Evolutionary conservation across 2,329 filamentous ascomycete species (phyloP).

Genomic region (Penicillium olsonii): DNA sequence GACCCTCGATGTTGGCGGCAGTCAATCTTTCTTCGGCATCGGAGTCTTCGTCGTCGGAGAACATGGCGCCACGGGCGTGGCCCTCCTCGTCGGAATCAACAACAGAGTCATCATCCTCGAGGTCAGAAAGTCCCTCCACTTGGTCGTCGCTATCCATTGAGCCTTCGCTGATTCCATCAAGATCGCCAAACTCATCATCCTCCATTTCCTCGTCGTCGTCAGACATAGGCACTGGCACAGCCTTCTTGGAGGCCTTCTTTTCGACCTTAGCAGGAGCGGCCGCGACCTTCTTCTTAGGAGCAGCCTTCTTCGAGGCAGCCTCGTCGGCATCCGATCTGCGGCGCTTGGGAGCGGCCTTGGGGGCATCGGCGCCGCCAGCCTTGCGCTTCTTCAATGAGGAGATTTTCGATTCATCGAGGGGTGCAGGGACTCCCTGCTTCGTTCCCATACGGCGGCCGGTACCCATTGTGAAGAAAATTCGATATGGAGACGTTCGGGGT

Average conservation of each 20-base stretch:
- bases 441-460: constrained; percentile 81
- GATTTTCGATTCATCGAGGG: constrained; percentile 71
- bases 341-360: constrained; percentile 60
- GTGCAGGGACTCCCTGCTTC: constrained; percentile 85
- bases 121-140: constrained; percentile 49
- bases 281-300: constrained; percentile 43
- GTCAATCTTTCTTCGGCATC: constrained; percentile 89
- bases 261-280: constrained; percentile 23
- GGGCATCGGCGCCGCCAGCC: constrained; percentile 64
- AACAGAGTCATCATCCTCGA: constrained; percentile 59
- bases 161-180: constrained; percentile 43
- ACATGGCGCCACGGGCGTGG: constrained; percentile 67
- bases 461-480: constrained; percentile 69
- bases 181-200: constrained; percentile 49
- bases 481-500: constrained; percentile 18
- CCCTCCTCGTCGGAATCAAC: constrained; percentile 71
- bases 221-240: constrained; percentile 23
- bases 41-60: constrained; percentile 92
- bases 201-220: constrained; percentile 39
- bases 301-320: constrained; percentile 40
- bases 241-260: constrained; percentile 30
- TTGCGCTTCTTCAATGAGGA: constrained; percentile 76
- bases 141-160: constrained; percentile 54
- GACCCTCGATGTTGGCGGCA: constrained; percentile 91
- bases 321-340: constrained; percentile 52